Evolutionary conservation across 169 alveolate species (phyloP).

Genomic region (Plasmodium falciparum): DNA sequence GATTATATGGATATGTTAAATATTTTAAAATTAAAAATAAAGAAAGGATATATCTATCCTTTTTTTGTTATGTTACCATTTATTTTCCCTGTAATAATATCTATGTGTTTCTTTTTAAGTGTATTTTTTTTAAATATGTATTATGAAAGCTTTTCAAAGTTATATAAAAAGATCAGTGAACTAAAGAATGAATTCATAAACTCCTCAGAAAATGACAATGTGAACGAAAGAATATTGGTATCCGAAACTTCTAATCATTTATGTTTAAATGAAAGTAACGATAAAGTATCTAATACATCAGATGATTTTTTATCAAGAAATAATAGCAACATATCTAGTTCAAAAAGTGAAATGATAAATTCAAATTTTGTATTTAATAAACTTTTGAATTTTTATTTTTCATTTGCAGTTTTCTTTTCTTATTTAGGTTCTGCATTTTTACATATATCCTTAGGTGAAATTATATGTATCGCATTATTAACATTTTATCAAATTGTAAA

Average conservation of each 20-base stretch:
- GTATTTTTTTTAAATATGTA: conserved; percentile 46
- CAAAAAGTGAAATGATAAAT: conserved; percentile 72
- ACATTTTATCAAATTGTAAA: conserved; percentile 68
- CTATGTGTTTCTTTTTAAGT: conserved; percentile 29
- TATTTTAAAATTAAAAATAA: conserved; percentile 38
- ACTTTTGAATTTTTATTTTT: conserved; percentile 44
- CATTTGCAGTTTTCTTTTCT: conserved; percentile 38
- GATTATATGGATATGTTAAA: conserved; percentile 70
- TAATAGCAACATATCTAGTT: conserved; percentile 38
- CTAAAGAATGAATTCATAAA: conserved; percentile 40
- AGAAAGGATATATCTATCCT: conserved; percentile 28
- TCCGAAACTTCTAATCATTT: conserved; percentile 55
- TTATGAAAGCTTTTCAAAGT: conserved; percentile 40
- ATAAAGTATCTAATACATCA: conserved; percentile 52
- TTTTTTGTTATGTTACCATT: conserved; percentile 66
- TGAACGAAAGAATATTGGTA: conserved; percentile 37
- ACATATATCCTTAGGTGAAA: conserved; percentile 65
- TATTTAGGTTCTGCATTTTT: conserved; percentile 19
- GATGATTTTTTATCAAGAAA: conserved; percentile 52
- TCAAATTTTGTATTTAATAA: conserved; percentile 30
- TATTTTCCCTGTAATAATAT: conserved; percentile 39
- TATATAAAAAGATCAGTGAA: conserved; percentile 23
- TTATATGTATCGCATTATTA: conserved; percentile 29
- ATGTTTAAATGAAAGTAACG: conserved; percentile 55
- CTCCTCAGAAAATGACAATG: conserved; percentile 15